A percentile compares a stretch with the other conserved stretches of the same genome.
Evolutionary conservation across 805 yeast species (phyloP).

Genomic region (Candida khao-thaluensis): DNA sequence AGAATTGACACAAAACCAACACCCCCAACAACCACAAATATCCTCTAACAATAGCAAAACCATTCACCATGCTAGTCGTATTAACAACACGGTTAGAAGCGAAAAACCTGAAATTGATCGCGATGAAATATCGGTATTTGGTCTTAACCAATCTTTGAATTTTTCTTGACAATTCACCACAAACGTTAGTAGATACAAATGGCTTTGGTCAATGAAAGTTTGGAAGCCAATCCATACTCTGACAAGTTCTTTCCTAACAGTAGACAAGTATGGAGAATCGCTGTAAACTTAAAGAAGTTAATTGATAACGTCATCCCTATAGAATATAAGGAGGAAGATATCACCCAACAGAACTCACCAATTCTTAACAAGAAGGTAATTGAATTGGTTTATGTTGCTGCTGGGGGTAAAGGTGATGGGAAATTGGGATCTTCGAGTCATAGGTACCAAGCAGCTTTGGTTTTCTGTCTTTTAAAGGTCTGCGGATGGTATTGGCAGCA

Average conservation of each 20-base stretch:
- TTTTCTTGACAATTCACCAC: too few relatives aligned
- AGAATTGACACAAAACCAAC: too few relatives aligned
- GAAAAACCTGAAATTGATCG: constrained; percentile 1
- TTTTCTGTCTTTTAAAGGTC: constrained; percentile 74
- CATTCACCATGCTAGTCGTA: too few relatives aligned
- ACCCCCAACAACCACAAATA: too few relatives aligned
- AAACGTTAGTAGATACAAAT: too few relatives aligned
- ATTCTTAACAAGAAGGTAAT: constrained; percentile 59
- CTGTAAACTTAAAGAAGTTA: constrained; percentile 68
- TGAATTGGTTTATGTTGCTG: constrained; percentile 65
- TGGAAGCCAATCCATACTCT: constrained; percentile 13
- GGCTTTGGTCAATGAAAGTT: constrained; percentile 2
- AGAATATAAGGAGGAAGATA: constrained; percentile 49
- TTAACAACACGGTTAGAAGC: constrained; percentile 1
- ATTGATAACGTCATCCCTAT: constrained; percentile 73
- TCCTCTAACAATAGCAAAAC: too few relatives aligned
- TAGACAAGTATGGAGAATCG: constrained; percentile 65
- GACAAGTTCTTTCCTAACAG: constrained; percentile 51
- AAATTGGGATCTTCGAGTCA: constrained; percentile 50
- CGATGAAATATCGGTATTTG: constrained; percentile 1
- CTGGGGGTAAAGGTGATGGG: constrained; percentile 75
- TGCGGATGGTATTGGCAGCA: constrained; percentile 73
- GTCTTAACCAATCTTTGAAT: too few relatives aligned
- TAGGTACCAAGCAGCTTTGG: constrained; percentile 64
- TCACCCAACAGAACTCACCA: constrained; percentile 57